Evolutionary conservation across 352 stramenopile genomes (phyloP), one percentile per base, ranked within the genome.

Genomic region (Phytophthora hibernalis): DNA sequence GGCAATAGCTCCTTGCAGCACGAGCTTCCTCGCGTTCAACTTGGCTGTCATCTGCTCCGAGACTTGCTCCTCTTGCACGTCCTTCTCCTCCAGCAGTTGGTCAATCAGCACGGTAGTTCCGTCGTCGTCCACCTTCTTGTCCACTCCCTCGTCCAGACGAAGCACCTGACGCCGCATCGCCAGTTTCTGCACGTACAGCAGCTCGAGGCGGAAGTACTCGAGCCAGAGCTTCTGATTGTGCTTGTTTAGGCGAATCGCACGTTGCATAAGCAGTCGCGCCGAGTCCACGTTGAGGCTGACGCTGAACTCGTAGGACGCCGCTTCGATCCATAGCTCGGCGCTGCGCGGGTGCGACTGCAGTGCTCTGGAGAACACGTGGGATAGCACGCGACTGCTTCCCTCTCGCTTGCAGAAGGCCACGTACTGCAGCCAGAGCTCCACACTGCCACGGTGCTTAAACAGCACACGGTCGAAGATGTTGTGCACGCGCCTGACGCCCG

Each of bases 391-490:
- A 47, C 75, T 73, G 50, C 84, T 92, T 35, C 76, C 79, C 33
- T 92, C 80, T 21, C 76, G 70, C 69, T 94, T 92, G 53, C 86
- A 96, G 50, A 92, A 96, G 33, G 87, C 89, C 54, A 97, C 90
- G 63, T 97, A 96, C 70, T 97, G 91, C 47, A 98, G 75, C 91
- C 92, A 98, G 33, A 98, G 77, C 63, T 96, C 87, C 21, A 98
- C 65, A 61, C 88, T 92, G 53, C 91, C 90, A 31, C 85, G 85
- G 70, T 97, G 89, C 71, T 97, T 96, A 69, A 86, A 90, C 45
- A 97, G 64, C 60, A 92, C 75, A 37, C 87, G 89, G 67, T 96
- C 87, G 59, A 95, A 97, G 64, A 97, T 92, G 31, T 79, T 84
- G 70, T 96, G 88, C 50, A 96, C 82, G 43, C 87, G 83, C 59